Evolutionary conservation across 345 rosid genomes (phyloP).

Genomic region (Aquilaria sinensis): DNA sequence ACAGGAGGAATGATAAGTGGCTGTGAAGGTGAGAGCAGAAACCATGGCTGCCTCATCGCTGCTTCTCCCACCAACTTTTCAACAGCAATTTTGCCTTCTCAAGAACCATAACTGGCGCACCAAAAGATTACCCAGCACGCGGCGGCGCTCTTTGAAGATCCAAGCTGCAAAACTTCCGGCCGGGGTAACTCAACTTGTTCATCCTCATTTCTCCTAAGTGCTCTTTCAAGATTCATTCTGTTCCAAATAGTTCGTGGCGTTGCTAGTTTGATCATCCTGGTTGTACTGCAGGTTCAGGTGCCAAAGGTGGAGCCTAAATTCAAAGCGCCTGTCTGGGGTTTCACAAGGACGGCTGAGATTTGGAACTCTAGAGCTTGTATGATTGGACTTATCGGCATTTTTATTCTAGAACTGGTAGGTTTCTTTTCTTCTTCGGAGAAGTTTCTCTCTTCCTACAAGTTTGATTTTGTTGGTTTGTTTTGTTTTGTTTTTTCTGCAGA

Average conservation of each 20-base stretch:
- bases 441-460: neutral
- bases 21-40: neutral
- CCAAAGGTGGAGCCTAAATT: slow-evolving; percentile 74
- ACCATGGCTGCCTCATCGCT: slow-evolving; percentile 23
- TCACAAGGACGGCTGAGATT: slow-evolving; percentile 69
- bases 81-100: slow-evolving; percentile 13
- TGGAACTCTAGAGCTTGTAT: slow-evolving; percentile 98
- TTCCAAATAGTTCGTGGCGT: too few relatives aligned
- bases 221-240: neutral
- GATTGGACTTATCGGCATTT: slow-evolving; percentile 69
- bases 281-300: slow-evolving; percentile 37
- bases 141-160: slow-evolving; percentile 24
- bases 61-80: slow-evolving; percentile 23
- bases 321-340: slow-evolving; percentile 62
- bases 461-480: neutral
- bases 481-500: slow-evolving; percentile 34
- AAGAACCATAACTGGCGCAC: neutral
- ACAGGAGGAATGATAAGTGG: too few relatives aligned
- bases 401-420: slow-evolving; percentile 67
- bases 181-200: slow-evolving; percentile 31
- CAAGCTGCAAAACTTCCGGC: slow-evolving; percentile 61
- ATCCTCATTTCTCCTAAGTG: neutral
- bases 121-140: slow-evolving; percentile 17
- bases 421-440: neutral
- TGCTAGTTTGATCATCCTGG: neutral